Evolutionary conservation across 495 filamentous ascomycete genomes (phyloP).

Genomic region (Hyaloscypha variabilis): DNA sequence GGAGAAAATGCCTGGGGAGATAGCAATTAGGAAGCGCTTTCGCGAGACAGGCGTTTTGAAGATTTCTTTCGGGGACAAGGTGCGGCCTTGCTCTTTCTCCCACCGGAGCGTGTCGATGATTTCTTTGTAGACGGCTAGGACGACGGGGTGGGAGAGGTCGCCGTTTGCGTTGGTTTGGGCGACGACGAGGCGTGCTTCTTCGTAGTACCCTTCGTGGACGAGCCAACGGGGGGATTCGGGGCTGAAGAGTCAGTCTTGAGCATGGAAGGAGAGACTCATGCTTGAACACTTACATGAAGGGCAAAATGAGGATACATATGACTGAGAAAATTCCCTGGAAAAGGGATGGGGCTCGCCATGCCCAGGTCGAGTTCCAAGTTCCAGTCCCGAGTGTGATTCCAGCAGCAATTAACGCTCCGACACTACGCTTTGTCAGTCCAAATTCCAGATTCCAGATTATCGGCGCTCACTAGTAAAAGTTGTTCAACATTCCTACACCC

Average conservation of each 20-base stretch:
- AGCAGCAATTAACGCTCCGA: conserved; percentile 47
- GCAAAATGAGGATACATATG: conserved; percentile 23
- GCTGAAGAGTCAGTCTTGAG: conserved; percentile 22
- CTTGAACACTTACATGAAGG: conserved; percentile 34
- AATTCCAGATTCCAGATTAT: conserved; percentile 37
- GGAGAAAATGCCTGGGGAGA: conserved; percentile 44
- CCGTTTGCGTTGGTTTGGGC: conserved; percentile 52
- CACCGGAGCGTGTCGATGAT: conserved; percentile 53
- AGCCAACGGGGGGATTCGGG: conserved; percentile 66
- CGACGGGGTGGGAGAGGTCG: conserved; percentile 41
- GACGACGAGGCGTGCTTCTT: conserved; percentile 47
- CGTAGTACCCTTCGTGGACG: conserved; percentile 48
- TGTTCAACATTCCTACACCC: conserved; percentile 45
- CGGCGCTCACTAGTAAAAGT: conserved; percentile 51
- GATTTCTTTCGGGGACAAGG: conserved; percentile 37
- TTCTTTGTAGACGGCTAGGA: conserved; percentile 38
- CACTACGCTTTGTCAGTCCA: conserved; percentile 12
- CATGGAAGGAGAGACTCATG: not conserved
- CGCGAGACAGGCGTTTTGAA: conserved; percentile 44
- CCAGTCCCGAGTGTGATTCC: conserved; percentile 35
- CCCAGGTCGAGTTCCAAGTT: conserved; percentile 26
- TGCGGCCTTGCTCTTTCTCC: conserved; percentile 36
- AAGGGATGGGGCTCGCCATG: conserved; percentile 26
- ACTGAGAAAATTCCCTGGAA: conserved; percentile 25
- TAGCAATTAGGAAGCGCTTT: conserved; percentile 48